Evolutionary conservation across 139 green algal genomes (phyloP), one percentile per base, ranked within the genome.

Genomic region (Chlorella ohadii): DNA sequence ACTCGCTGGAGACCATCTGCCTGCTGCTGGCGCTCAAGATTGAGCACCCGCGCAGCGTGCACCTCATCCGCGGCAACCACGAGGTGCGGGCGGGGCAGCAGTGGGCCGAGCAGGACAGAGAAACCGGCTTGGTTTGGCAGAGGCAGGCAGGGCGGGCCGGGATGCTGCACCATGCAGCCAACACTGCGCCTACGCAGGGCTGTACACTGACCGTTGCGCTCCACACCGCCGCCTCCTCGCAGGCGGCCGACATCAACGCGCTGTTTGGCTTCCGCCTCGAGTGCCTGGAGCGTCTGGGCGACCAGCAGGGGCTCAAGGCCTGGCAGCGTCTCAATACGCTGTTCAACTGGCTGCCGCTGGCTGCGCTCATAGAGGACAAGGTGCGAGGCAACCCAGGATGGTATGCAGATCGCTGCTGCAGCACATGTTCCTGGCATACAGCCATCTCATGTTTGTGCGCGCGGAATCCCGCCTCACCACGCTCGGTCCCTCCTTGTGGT

Each of bases 21-120:
- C 92, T 99, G 81, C 91, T 99, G 89, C 92, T 99, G 72, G 96
- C 96, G 38, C 93, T 99, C 55, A 99, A 99, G 91, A 93, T 99
- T 19, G 96, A 99, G 93, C 86, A 99, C 89, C 96, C 96, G 0
- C 72, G 87, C 19, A 92, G 89, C 79, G 92, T 99, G 79, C 97
- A 99, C 91, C 92, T 99, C 56, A 99, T 99, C 76, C 92, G 97
- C 23, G 97, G 97, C 80, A 99, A 99, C 90, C 97, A 99, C 83
- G 97, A 99, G 90, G 95, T 91, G 44, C 38, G 63, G 13, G 27
- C 19, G 44, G 44, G 47, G 25, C 39, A 39, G 47, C 27, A 72
- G 66, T 22, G 33, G 31, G 4, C 15, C 6, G 15, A 36, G n/a
- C 64, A 38, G 15, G 64, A 39, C 13, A 25, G 3, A 19, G n/a